phyloP scores from a whole-genome alignment of 371 early-diverging fungal species.

The Saksenaea oblongispora region DNA sequence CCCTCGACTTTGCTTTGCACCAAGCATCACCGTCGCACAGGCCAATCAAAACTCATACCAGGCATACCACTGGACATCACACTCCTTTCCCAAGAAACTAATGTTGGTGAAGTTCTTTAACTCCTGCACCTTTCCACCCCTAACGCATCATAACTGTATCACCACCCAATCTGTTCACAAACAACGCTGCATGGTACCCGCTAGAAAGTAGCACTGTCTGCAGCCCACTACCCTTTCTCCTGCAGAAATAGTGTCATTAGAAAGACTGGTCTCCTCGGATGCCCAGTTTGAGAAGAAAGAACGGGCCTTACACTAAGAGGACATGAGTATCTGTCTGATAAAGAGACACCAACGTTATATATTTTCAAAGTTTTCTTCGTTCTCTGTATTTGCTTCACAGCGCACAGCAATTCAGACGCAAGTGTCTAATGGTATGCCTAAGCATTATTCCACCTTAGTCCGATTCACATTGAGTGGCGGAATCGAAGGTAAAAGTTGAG shows the following conservation, averaged over 20 bases:
- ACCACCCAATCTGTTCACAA: neutral
- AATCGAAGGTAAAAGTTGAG: slow-evolving; percentile 29
- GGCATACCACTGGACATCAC: neutral
- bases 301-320: neutral
- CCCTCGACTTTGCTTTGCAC: neutral
- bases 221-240: neutral
- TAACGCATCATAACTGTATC: neutral
- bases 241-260: neutral
- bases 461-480: neutral
- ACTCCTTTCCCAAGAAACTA: neutral
- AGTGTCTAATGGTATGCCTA: neutral
- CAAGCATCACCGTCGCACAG: neutral
- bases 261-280: neutral
- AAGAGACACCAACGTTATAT: neutral
- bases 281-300: neutral
- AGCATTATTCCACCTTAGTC: neutral
- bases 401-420: neutral
- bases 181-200: neutral
- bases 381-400: neutral
- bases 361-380: neutral
- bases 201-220: neutral
- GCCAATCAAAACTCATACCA: neutral
- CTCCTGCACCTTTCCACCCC: neutral
- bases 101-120: neutral
- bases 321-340: neutral